phyloP scores from a whole-genome alignment of 768 basidiomycete genomes.

The Leccinum incarnatum region DNA sequence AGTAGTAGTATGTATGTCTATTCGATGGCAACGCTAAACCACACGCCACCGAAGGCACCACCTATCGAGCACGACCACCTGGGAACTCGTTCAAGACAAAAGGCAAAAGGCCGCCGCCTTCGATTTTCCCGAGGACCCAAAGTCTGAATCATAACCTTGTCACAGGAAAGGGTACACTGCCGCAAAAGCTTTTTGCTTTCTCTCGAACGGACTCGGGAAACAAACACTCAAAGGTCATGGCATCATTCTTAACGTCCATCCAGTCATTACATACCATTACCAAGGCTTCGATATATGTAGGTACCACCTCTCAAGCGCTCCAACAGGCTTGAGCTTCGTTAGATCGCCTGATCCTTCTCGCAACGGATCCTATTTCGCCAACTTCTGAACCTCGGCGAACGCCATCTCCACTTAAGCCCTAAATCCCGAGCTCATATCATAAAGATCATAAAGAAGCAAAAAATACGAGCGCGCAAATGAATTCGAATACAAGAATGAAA shows the following conservation, averaged over 20 bases:
- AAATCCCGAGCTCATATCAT: slow-evolving; percentile 27
- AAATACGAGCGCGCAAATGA: background rate
- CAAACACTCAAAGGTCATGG: slow-evolving; percentile 54
- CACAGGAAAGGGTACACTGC: slow-evolving; percentile 59
- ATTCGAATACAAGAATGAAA: background rate
- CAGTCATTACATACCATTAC: slow-evolving; percentile 25
- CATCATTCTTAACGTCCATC: slow-evolving; percentile 36
- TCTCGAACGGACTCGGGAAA: slow-evolving; percentile 74
- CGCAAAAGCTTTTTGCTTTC: slow-evolving; percentile 87
- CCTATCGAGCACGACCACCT: slow-evolving; percentile 65
- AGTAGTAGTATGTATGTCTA: too few relatives aligned
- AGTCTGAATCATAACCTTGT: slow-evolving; percentile 25
- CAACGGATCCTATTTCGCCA: slow-evolving; percentile 12
- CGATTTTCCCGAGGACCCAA: slow-evolving; percentile 82
- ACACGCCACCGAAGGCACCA: slow-evolving; percentile 66
- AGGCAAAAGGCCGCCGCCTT: slow-evolving; percentile 80
- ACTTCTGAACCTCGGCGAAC: slow-evolving; percentile 37
- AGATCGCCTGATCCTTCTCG: slow-evolving; percentile 16
- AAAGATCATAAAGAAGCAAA: background rate
- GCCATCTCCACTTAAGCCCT: slow-evolving; percentile 45
- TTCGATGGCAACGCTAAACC: slow-evolving; percentile 30
- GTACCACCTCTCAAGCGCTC: slow-evolving; percentile 36
- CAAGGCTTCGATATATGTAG: slow-evolving; percentile 36
- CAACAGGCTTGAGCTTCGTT: slow-evolving; percentile 14
- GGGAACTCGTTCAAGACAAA: slow-evolving; percentile 77